Conservation (phyloP, 768 basidiomycete genomes). For the Pleurotus eryngii region DNA sequence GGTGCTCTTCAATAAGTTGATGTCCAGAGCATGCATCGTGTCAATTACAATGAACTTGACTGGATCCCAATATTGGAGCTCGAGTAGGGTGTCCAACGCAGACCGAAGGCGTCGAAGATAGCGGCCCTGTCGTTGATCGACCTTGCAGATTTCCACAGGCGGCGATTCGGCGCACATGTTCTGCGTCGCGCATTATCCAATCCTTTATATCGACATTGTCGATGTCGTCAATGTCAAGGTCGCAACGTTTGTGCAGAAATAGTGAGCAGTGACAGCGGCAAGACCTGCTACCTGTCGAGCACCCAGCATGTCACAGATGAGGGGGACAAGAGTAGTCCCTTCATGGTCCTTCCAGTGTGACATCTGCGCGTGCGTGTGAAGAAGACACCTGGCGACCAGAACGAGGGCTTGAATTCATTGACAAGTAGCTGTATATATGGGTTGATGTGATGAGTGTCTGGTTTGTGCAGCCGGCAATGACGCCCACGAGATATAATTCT, state of each 20-base stretch:
- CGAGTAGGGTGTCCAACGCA: constrained; percentile 26
- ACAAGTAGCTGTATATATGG: background rate
- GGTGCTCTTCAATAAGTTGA: constrained; percentile 23
- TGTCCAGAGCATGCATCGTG: constrained; percentile 34
- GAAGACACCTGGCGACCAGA: background rate
- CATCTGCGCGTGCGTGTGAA: background rate
- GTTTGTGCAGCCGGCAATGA: constrained; percentile 5
- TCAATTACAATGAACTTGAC: constrained; percentile 27
- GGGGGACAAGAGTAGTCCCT: background rate
- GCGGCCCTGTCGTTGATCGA: constrained; percentile 1
- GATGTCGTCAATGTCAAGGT: constrained; percentile 12
- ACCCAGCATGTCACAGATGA: constrained; percentile 5
- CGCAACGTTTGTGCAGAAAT: constrained; percentile 22
- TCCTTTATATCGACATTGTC: constrained; percentile 11
- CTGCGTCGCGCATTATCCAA: constrained; percentile 12
- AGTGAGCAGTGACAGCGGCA: constrained; percentile 5
- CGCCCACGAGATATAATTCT: constrained; percentile 5
- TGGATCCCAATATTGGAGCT: constrained; percentile 33
- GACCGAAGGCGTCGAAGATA: constrained; percentile 17
- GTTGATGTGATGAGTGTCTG: background rate
- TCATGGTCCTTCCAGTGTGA: background rate
- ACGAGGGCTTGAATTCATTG: background rate
- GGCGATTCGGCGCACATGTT: constrained; percentile 13
- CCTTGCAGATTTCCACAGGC: constrained; percentile 15
- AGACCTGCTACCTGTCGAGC: background rate